phyloP scores from a whole-genome alignment of 2,329 filamentous ascomycete genomes.

The Beauveria brongniartii region DNA sequence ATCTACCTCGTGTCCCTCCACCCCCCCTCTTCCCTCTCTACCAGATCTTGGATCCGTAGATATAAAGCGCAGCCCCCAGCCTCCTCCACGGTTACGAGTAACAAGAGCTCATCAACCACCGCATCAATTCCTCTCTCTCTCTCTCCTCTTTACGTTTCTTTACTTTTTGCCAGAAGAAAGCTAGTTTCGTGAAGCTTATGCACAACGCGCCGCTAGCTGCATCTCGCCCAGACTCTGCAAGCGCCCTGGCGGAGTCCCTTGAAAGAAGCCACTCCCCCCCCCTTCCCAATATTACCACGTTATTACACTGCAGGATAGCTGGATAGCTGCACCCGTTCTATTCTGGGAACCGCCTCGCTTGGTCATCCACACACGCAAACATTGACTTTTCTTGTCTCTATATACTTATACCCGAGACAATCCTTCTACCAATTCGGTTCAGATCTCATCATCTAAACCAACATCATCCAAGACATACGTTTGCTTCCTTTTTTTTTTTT shows the following conservation, averaged over 20 bases:
- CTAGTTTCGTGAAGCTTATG: neutral
- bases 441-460: constrained; percentile 6
- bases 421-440: constrained; percentile 7
- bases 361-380: too few species aligned
- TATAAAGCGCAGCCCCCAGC: too few species aligned
- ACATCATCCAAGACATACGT: constrained; percentile 1
- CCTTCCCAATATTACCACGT: neutral
- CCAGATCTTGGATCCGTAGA: too few species aligned
- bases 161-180: neutral
- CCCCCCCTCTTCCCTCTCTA: too few species aligned
- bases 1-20: too few species aligned
- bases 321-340: neutral
- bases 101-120: too few species aligned
- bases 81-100: too few species aligned
- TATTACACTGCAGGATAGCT: neutral
- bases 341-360: constrained; percentile 7
- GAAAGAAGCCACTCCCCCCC: neutral
- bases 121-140: neutral
- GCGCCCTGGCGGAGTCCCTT: constrained; percentile 6
- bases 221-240: constrained; percentile 6
- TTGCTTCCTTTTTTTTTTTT: neutral
- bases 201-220: neutral
- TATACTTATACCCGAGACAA: constrained; percentile 10
- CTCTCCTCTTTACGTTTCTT: neutral
- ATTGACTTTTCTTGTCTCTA: neutral